Conservation (phyloP, 192 early-diverging fungal genomes). For the Backusella morwellensis region DNA sequence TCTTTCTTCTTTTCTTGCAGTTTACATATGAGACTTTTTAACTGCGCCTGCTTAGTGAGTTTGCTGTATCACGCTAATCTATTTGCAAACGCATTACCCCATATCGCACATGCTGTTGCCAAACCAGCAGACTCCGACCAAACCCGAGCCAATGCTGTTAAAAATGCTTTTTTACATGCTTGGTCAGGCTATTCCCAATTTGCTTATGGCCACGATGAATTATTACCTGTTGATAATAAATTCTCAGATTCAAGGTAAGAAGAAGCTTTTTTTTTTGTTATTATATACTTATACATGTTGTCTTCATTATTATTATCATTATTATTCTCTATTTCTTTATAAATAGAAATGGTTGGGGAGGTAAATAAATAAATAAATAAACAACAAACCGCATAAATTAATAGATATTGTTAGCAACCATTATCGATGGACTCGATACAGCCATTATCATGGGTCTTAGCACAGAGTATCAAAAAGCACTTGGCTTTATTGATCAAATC, state of each 20-base stretch:
- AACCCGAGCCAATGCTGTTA: conserved; percentile 41
- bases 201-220: conserved; percentile 78
- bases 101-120: conserved; percentile 2
- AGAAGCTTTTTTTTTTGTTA: neutral
- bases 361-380: conserved; percentile 12
- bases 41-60: neutral
- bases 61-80: conserved; percentile 4
- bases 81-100: conserved; percentile 9
- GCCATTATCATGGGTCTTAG: conserved; percentile 78
- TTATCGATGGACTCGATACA: conserved; percentile 89
- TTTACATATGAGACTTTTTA: conserved; percentile 3
- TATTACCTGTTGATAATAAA: conserved; percentile 38
- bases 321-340: neutral
- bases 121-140: neutral
- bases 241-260: conserved; percentile 33
- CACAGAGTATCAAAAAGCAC: conserved; percentile 14
- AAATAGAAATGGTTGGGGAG: conserved; percentile 51
- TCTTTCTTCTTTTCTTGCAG: neutral
- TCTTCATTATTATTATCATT: neutral
- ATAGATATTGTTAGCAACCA: conserved; percentile 46
- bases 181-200: conserved; percentile 76
- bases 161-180: conserved; percentile 60
- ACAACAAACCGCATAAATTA: neutral
- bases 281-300: neutral
- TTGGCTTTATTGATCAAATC: conserved; percentile 28